Evolutionary conservation across 208 protist genomes (phyloP), one percentile per base, ranked within the genome.

Genomic region (Leishmania martiniquensis): DNA sequence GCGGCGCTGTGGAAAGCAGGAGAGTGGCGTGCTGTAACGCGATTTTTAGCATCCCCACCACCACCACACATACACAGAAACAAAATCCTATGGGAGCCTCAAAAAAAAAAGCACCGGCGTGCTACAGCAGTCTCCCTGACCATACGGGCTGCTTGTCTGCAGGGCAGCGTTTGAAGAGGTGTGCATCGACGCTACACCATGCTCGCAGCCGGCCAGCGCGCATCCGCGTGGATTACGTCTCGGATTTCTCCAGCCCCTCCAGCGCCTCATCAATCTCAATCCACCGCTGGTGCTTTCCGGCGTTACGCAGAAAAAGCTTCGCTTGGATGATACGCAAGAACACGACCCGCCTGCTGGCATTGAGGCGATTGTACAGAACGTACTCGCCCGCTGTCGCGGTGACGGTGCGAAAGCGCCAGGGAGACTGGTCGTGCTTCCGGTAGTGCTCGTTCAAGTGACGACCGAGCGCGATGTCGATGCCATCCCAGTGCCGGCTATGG

Each of bases 301-400:
- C 68, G 42, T 82, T 77, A 25, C 90, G 85, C n/a, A 93, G 70
- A 65, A 97, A 85, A 13, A 94, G 52, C 32, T 81, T 74, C 20
- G 75, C 47, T 62, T 90, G 91, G n/a, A 94, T 78, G 60, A 89
- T 77, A 52, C 91, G 87, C 7, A 93, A 75, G 70, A 87, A 88
- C 9, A 97, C 45, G 10, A 93, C 51, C 37, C 63, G 54, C 75
- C 91, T 92, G 42, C 80, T 37, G 4, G 76, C 81, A 15, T 47
- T 81, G 20, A 79, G 65, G 13, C 80, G 83, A 75, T 93, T 87
- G 81, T 93, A 93, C 34, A 94, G 60, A 0, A 95, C 85, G 77
- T 96, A 96, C 86, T 92, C 88, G n/a, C 93, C 91, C 3, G 78
- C 60, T 29, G 76, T 86, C 1, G 87, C 73, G 5, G 84, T 79